Percentiles rank a stretch among this genome's conserved stretches.
These are phyloP conservation scores for Vanrija sp. DNA, from an alignment of 1,284 basidiomycete species.

Conservation along the genomic window DNA sequence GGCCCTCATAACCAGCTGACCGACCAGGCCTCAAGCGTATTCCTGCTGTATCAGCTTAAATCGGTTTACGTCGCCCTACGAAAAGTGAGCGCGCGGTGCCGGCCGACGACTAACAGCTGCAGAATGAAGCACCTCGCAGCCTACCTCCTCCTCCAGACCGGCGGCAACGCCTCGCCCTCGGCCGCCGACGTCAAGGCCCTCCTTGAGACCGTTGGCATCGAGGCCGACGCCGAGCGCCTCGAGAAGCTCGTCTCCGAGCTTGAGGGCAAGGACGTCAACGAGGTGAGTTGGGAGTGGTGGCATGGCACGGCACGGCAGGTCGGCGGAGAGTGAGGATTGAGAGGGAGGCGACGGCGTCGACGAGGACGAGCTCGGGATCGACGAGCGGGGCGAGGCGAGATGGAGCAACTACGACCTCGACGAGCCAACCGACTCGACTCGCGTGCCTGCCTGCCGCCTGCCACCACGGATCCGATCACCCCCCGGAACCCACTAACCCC, in stretches of 20 bases:
- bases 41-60: conserved; percentile 48
- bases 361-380: background rate
- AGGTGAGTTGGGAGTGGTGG: conserved; percentile 52
- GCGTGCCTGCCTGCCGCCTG: too few relatives aligned
- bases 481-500: conserved; percentile 1
- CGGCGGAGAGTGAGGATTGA: background rate
- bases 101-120: background rate
- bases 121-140: conserved; percentile 92
- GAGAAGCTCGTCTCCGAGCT: conserved; percentile 87
- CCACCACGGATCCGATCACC: too few relatives aligned
- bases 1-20: background rate
- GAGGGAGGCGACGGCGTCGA: background rate
- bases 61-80: conserved; percentile 43
- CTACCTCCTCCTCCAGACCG: conserved; percentile 94
- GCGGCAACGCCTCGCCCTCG: conserved; percentile 84
- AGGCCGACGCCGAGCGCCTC: conserved; percentile 80
- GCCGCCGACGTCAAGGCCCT: conserved; percentile 87
- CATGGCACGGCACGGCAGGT: too few relatives aligned
- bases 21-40: conserved; percentile 35
- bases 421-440: too few relatives aligned
- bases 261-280: conserved; percentile 82
- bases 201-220: conserved; percentile 81
- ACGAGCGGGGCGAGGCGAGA: background rate
- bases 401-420: too few relatives aligned
- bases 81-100: conserved; percentile 26